phyloP scores from a whole-genome alignment of 148 eudicot genomes.

The Fallopia convolvulus region DNA sequence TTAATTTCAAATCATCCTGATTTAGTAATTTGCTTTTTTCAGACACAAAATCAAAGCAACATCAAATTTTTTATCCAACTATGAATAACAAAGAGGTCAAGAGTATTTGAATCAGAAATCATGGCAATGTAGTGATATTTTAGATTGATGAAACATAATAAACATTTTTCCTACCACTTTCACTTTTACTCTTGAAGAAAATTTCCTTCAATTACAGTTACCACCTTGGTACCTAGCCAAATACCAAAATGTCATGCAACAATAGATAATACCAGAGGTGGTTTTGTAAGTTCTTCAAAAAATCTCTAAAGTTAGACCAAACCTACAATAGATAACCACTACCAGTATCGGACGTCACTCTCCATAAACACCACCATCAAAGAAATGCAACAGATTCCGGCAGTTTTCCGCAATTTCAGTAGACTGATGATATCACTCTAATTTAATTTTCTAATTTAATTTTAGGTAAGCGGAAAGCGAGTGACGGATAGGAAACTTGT shows the following conservation, averaged over 20 bases:
- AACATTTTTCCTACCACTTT: neutral
- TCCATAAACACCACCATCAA: neutral
- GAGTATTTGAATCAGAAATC: neutral
- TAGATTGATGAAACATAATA: neutral
- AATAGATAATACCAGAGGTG: neutral
- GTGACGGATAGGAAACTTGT: neutral
- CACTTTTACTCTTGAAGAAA: neutral
- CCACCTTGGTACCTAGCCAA: neutral
- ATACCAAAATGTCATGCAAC: neutral
- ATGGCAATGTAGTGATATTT: neutral
- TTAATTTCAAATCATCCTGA: neutral
- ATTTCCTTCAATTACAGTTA: neutral
- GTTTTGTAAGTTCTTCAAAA: neutral
- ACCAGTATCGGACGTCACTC: conserved; percentile 4
- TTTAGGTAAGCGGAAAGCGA: neutral
- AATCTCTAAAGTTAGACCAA: neutral
- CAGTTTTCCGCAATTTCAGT: neutral
- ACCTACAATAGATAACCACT: neutral
- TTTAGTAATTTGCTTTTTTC: neutral
- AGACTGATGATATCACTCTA: neutral
- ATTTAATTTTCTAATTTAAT: neutral
- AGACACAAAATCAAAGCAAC: neutral
- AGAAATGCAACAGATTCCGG: conserved; percentile 5
- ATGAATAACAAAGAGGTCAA: neutral
- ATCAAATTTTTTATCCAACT: neutral